Base-by-base conservation (phyloP, 495 filamentous ascomycete genomes). In the Glarea lozoyensis region DNA sequence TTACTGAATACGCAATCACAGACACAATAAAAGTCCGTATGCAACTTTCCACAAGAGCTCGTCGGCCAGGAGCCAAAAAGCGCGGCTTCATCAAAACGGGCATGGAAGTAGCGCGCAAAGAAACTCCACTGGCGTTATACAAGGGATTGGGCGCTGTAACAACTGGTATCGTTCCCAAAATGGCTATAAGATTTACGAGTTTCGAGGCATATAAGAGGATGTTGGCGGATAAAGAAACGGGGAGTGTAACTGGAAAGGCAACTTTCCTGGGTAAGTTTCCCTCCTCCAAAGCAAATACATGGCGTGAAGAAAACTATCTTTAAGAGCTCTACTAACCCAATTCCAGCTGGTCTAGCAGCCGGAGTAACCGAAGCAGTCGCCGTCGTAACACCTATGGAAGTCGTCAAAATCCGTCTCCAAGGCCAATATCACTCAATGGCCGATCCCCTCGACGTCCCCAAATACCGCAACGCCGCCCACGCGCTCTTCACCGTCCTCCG, bases 1-100 rank as follows among this genome's bases (percentile, higher is more conserved):
- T 29, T 39, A 23, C 36, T 38, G 40, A 36, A 16, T 21, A 19
- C 16, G 3, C 35, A 20, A 20, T 6, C 5, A 16, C 56, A 82
- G 89, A 95, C 59, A 95, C 88, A 19, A 90, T 96, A 70, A 95
- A 99, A 78, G 93, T 99, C 40, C 93, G 93, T 49, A 99, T 99
- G 93, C 93, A 99, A 68, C 81, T 99, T 22, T 97, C 92, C 22
- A 74, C 84, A 36, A 78, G 93, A 55, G 85, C 85, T 37, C 75
- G 81, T 38, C 76, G 78, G 11, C 89, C 87, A 31, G 92, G 92
- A 42, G 69, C 62, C 34, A 84, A 88, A 56, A 76, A 81, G 49
- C 84, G 87, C 49, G 88, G 92, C 27, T 99, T 99, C 72, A 63
- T 94, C 37, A 65, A 66, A 9, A 97, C 94, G 7, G 92, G 93